Percentiles rank a stretch among this genome's conserved stretches.
These are phyloP conservation scores for Tephrocybe sp. DNA, from an alignment of 768 basidiomycete species.

Conservation along the genomic window DNA sequence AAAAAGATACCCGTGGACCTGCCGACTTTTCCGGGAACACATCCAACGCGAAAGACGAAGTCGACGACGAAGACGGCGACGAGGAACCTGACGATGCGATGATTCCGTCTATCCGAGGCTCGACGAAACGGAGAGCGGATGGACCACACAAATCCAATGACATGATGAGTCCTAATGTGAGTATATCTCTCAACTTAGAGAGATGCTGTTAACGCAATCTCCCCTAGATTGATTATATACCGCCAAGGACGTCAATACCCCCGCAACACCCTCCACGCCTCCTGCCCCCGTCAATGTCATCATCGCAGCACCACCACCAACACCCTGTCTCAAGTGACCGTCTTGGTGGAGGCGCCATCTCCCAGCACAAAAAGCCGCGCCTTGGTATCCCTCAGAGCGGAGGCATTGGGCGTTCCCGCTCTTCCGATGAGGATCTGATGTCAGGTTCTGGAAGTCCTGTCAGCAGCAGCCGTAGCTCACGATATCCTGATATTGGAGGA, in stretches of 20 bases:
- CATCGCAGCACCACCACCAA: slow-evolving; percentile 22
- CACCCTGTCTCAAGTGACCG: slow-evolving; percentile 33
- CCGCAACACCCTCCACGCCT: slow-evolving; percentile 15
- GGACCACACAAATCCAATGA: slow-evolving; percentile 32
- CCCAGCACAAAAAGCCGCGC: slow-evolving; percentile 20
- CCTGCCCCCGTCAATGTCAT: slow-evolving; percentile 28
- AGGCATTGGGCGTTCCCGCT: slow-evolving; percentile 21
- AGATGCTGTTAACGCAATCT: background rate
- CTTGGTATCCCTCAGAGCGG: slow-evolving; percentile 8
- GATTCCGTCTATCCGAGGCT: slow-evolving; percentile 8
- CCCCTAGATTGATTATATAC: slow-evolving; percentile 23
- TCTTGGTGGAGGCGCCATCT: slow-evolving; percentile 11
- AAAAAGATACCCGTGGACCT: slow-evolving; percentile 47
- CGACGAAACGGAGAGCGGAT: slow-evolving; percentile 33
- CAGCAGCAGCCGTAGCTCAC: slow-evolving; percentile 12
- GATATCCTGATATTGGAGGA: slow-evolving; percentile 11
- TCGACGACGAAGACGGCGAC: slow-evolving; percentile 33
- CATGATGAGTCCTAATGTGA: slow-evolving; percentile 15
- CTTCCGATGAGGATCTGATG: slow-evolving; percentile 24
- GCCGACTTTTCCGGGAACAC: slow-evolving; percentile 43
- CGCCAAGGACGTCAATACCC: slow-evolving; percentile 15
- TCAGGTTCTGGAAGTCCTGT: slow-evolving; percentile 13
- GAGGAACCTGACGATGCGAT: slow-evolving; percentile 18
- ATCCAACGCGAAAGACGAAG: slow-evolving; percentile 33
- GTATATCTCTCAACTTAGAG: slow-evolving; percentile 2